phyloP scores from a whole-genome alignment of 164 flowering plant species.

The Umbilicus rupestris region DNA sequence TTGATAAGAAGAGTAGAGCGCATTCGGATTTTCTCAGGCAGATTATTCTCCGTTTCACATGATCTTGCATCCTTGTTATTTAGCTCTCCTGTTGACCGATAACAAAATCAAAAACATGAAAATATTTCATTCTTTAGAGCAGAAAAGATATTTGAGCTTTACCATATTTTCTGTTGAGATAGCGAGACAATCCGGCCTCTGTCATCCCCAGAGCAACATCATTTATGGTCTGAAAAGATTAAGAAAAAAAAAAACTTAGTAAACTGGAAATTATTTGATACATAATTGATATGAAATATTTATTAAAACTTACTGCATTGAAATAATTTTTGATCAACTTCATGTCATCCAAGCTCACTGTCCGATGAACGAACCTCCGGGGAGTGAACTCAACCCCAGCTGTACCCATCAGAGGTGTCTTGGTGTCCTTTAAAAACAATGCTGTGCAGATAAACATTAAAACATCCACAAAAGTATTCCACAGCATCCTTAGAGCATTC shows the following conservation, averaged over 20 bases:
- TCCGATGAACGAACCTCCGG: slow-evolving; percentile 33
- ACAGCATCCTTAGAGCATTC: slow-evolving; percentile 11
- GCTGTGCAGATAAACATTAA: slow-evolving; percentile 27
- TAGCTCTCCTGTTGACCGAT: slow-evolving; percentile 2
- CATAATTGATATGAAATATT: too few species aligned
- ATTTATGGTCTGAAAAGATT: slow-evolving; percentile 19
- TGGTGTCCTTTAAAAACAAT: slow-evolving; percentile 31
- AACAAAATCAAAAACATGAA: not conserved
- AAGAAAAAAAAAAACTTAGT: not conserved
- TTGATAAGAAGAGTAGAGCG: slow-evolving; percentile 46
- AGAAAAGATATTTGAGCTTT: not conserved
- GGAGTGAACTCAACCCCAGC: slow-evolving; percentile 21
- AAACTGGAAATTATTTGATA: not conserved
- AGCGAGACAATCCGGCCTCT: slow-evolving; percentile 39
- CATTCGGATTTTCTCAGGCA: slow-evolving; percentile 37
- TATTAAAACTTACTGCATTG: slow-evolving; percentile 22
- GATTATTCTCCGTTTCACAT: slow-evolving; percentile 18
- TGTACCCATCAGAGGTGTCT: slow-evolving; percentile 36
- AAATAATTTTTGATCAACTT: slow-evolving; percentile 40
- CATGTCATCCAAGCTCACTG: slow-evolving; percentile 48
- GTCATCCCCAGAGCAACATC: slow-evolving; percentile 35
- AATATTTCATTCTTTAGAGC: too few species aligned
- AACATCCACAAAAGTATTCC: slow-evolving; percentile 33
- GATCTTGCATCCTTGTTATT: slow-evolving; percentile 7
- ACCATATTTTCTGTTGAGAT: slow-evolving; percentile 39